A percentile compares a stretch with the other conserved stretches of the same genome.
Evolutionary conservation across 2,329 filamentous ascomycete genomes (phyloP).

Genomic region (Diplodia sapinea): DNA sequence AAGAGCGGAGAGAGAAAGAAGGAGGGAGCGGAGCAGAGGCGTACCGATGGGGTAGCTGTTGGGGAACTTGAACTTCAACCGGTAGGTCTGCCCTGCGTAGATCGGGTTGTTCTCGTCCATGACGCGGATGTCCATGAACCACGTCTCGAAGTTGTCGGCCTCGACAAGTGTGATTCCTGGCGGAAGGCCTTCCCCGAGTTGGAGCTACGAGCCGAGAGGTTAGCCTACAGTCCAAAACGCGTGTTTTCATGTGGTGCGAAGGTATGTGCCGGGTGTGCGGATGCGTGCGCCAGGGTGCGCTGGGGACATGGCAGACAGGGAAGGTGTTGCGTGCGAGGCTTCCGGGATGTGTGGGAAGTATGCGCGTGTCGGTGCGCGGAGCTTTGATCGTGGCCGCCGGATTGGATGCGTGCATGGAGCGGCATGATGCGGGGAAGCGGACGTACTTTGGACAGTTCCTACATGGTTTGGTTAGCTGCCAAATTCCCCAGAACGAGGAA

Average conservation of each 20-base stretch:
- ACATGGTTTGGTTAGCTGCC: neutral
- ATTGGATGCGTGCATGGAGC: neutral
- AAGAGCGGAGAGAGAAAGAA: neutral
- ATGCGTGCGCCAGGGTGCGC: neutral
- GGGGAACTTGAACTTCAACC: slow-evolving; percentile 86
- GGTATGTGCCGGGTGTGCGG: too few species aligned
- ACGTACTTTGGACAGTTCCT: slow-evolving; percentile 37
- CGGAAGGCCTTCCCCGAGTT: slow-evolving; percentile 65
- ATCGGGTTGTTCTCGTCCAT: slow-evolving; percentile 88
- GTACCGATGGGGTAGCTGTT: slow-evolving; percentile 87
- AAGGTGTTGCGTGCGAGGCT: neutral
- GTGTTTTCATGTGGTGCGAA: neutral
- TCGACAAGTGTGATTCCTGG: slow-evolving; percentile 78
- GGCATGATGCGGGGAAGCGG: neutral
- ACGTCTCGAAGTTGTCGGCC: slow-evolving; percentile 83
- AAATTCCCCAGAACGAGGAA: neutral
- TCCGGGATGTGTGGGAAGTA: neutral
- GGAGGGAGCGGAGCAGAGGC: slow-evolving; percentile 26
- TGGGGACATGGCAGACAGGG: neutral
- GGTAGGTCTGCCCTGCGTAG: slow-evolving; percentile 79
- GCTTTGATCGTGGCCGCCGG: neutral
- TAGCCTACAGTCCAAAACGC: neutral
- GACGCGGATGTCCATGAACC: slow-evolving; percentile 90
- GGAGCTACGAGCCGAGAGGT: neutral
- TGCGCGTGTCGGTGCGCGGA: neutral